Conservation (phyloP, 2,329 filamentous ascomycete genomes). For the Aspergillus thermomutatus region DNA sequence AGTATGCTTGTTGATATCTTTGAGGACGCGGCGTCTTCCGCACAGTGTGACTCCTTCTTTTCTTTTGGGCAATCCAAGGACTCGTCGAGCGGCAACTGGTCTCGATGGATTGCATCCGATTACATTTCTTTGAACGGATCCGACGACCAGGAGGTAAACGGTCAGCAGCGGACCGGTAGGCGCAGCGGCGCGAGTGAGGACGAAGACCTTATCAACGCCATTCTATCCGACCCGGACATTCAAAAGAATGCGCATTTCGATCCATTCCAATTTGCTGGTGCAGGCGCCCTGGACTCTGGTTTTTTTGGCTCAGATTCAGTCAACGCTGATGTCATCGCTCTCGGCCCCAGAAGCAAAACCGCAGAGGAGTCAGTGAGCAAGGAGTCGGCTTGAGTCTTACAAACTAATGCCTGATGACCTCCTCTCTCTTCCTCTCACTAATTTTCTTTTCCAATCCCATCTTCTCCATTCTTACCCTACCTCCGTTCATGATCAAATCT, state of each 20-base stretch:
- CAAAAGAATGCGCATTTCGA: constrained; percentile 29
- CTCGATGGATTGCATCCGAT: constrained; percentile 36
- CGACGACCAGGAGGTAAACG: constrained; percentile 18
- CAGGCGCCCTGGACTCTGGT: constrained; percentile 32
- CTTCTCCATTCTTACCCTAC: constrained; percentile 3
- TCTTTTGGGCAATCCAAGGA: constrained; percentile 25
- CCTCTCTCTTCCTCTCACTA: constrained; percentile 8
- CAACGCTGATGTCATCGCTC: constrained; percentile 19
- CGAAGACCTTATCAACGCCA: constrained; percentile 33
- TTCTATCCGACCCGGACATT: constrained; percentile 33
- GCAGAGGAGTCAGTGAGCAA: constrained; percentile 12
- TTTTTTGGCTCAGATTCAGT: constrained; percentile 37
- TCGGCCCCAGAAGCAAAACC: constrained; percentile 22
- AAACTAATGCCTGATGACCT: constrained; percentile 18
- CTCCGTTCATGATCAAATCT: neutral
- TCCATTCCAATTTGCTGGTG: constrained; percentile 28
- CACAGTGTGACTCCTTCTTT: constrained; percentile 26
- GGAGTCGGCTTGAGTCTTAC: constrained; percentile 5
- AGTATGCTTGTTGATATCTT: constrained; percentile 39
- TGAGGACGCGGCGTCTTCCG: constrained; percentile 25
- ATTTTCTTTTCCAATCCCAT: neutral
- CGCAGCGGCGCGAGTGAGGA: constrained; percentile 14
- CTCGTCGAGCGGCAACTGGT: constrained; percentile 28
- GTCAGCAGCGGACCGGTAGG: neutral
- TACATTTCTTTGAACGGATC: constrained; percentile 32